Evolutionary conservation across 768 basidiomycete species (phyloP).

Genomic region (Leccinum variicolor): DNA sequence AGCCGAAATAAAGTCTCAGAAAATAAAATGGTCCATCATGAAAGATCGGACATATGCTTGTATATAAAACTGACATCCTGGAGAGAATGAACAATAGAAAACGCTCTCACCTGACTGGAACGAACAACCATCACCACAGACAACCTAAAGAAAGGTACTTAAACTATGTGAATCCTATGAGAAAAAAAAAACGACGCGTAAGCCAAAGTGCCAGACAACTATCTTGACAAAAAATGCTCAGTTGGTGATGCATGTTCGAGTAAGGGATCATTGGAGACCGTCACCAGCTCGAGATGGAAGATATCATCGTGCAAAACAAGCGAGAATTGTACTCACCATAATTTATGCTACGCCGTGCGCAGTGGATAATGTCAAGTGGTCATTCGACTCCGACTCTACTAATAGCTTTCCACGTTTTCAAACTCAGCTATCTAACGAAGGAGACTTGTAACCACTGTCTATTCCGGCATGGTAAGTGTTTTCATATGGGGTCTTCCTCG

Average conservation of each 20-base stretch:
- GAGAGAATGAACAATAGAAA: conserved; percentile 11
- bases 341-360: neutral
- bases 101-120: conserved; percentile 6
- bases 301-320: conserved; percentile 50
- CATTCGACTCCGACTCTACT: neutral
- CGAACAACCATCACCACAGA: neutral
- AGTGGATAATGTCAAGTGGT: neutral
- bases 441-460: too few relatives aligned
- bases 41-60: conserved; percentile 75
- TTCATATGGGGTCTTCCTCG: too few relatives aligned
- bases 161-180: neutral
- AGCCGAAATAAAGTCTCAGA: conserved; percentile 39
- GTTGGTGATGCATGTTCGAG: conserved; percentile 78
- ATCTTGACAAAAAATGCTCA: conserved; percentile 30
- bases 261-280: conserved; percentile 60
- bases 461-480: too few relatives aligned
- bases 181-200: neutral
- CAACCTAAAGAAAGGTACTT: neutral
- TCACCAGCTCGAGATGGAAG: conserved; percentile 75
- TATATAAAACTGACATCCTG: conserved; percentile 50
- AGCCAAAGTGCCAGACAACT: conserved; percentile 16
- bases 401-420: neutral
- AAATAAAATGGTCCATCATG: conserved; percentile 53
- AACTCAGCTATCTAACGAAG: neutral
- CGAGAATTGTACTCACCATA: conserved; percentile 30